Evolutionary conservation across 768 basidiomycete genomes (phyloP), one percentile per base, ranked within the genome.

Genomic region (Leccinum obscurum): DNA sequence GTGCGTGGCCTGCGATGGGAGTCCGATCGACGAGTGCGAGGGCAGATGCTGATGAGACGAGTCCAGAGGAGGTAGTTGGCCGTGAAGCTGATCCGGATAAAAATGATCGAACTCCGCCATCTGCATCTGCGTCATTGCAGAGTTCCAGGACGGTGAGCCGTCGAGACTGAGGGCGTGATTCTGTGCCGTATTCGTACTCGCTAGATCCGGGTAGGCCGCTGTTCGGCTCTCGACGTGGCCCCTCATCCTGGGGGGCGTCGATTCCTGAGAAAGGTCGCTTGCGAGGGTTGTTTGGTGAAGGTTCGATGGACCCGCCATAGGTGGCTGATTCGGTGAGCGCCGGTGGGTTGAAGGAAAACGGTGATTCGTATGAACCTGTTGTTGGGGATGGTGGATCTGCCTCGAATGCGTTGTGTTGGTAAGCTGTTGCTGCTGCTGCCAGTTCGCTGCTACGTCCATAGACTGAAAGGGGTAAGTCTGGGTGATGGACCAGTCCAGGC

Each of bases 141-240:
- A 92, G 87, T 66, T 92, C 90, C 89, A 92, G 83, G 82, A 92
- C 87, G 75, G 87, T 81, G 83, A 92, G 85, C 62, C 90, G 78
- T 67, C 90, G 83, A 77, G 87, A 89, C 70, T 88, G 85, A 63
- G 90, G 90, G 68, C 90, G 81, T 68, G 88, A 90, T 65, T 90
- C 89, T 64, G 81, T 71, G 24, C 85, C 90, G 76, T 89, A 88
- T 57, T 88, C 87, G 79, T 88, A 85, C 49, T 80, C 79, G 56
- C 64, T 57, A 71, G 65, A 63, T 72, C 70, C 70, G 64, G 68
- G 37, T 68, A 70, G 24, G 49, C 66, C 66, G 66, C 59, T 30
- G 65, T 51, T 67, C 62, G 70, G 68, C 65, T 77, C 79, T 72
- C 77, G 76, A 62, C 77, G 75, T 65, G 70, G 28, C n/a, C 71